Conservation (phyloP, 768 basidiomycete species). For the Gyrodon lividus region DNA sequence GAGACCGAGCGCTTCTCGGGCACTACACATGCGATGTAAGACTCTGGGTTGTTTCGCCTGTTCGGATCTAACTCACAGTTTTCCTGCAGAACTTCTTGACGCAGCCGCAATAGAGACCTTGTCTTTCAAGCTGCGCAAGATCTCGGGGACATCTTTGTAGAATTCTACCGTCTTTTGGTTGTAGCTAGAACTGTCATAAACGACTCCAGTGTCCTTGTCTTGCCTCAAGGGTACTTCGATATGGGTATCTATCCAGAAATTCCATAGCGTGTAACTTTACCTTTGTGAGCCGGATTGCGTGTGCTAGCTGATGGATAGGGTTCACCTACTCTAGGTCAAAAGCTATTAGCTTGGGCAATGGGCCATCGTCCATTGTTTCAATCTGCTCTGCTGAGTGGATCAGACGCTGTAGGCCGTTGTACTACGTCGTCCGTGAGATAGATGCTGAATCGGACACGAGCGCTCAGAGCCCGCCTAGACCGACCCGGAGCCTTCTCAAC, state of each 20-base stretch:
- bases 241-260: slow-evolving; percentile 84
- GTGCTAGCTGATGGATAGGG: slow-evolving; percentile 3
- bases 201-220: slow-evolving; percentile 28
- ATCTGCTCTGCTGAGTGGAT: not conserved
- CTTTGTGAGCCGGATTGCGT: not conserved
- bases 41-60: not conserved
- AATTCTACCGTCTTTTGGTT: slow-evolving; percentile 50
- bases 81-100: slow-evolving; percentile 68
- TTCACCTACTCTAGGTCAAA: slow-evolving; percentile 76
- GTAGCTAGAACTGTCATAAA: slow-evolving; percentile 23
- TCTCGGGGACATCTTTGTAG: slow-evolving; percentile 73
- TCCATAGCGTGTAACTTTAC: slow-evolving; percentile 80
- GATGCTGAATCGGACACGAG: too few species aligned
- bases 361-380: slow-evolving; percentile 18
- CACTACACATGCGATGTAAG: slow-evolving; percentile 42
- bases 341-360: slow-evolving; percentile 63
- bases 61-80: slow-evolving; percentile 48
- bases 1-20: slow-evolving; percentile 68
- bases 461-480: too few species aligned
- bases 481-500: too few species aligned
- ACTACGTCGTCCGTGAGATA: not conserved
- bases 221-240: slow-evolving; percentile 57
- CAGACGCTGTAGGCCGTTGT: not conserved
- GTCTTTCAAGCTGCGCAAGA: slow-evolving; percentile 57
- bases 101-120: slow-evolving; percentile 63